Evolutionary conservation across 1,284 basidiomycete species (phyloP).

Genomic region (Fomes fomentarius): DNA sequence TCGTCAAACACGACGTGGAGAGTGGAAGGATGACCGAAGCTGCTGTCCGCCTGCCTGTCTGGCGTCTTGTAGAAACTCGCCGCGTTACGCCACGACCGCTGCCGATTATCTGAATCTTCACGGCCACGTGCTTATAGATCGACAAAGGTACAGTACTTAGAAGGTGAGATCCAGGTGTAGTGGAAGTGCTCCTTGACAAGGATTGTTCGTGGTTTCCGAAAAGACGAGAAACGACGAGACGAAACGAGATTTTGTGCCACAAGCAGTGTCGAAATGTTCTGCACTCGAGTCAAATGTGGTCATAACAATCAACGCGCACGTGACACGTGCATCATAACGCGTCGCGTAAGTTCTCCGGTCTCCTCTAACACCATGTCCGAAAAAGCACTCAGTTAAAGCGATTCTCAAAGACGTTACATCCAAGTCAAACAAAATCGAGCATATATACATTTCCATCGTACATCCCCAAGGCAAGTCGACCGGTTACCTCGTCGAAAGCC

Average conservation of each 20-base stretch:
- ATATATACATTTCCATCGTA: slow-evolving; percentile 54
- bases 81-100: slow-evolving; percentile 10
- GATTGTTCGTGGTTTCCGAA: background rate
- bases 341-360: background rate
- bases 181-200: background rate
- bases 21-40: background rate
- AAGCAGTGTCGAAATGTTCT: background rate
- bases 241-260: background rate
- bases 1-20: slow-evolving; percentile 16
- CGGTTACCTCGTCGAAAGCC: slow-evolving; percentile 54
- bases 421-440: slow-evolving; percentile 46
- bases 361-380: background rate
- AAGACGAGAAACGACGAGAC: background rate
- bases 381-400: background rate
- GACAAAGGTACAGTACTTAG: slow-evolving; percentile 16
- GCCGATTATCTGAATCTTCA: slow-evolving; percentile 28
- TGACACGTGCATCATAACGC: slow-evolving; percentile 2
- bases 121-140: slow-evolving; percentile 25
- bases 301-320: slow-evolving; percentile 3
- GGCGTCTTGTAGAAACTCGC: slow-evolving; percentile 9
- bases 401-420: background rate
- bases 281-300: slow-evolving; percentile 13
- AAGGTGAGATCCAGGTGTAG: background rate
- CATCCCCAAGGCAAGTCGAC: slow-evolving; percentile 50
- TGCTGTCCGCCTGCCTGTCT: slow-evolving; percentile 10